Evolutionary conservation across 768 basidiomycete genomes (phyloP), one percentile per base, ranked within the genome.

Genomic region (Phallus indusiatus): DNA sequence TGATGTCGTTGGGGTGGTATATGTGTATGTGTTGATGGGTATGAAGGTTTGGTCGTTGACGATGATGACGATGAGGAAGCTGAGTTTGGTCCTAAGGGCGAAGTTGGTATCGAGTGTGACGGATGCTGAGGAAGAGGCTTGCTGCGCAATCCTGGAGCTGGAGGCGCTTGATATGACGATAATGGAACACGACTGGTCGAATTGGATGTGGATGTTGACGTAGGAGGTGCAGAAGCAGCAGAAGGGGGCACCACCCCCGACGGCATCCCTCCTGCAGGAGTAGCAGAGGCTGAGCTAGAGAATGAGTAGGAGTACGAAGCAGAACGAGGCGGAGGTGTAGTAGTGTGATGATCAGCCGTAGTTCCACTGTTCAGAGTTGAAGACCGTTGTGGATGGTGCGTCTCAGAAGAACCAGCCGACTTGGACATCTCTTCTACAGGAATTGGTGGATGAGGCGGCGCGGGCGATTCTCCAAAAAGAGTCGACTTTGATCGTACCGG

Each of bases 391-490:
- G 55, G 6, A 21, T 46, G 55, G 17, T 16, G 54, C 20, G 47
- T 28, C 28, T 56, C 34, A 24, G 34, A 24, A 20, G 36, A n/a
- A 47, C 14, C 24, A 28, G 35, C 54, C 21, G 17, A 22, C 14
- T 21, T 21, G 49, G 35, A 5, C 33, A 20, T 28, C 7, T 28
- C 28, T 17, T 59, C 57, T 18, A 52, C 57, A 33, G 47, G 47
- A 18, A 46, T 18, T 35, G 20, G 24, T 5, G 55, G 11, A 14
- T 36, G 47, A 28, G 47, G 24, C 14, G 55, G 55, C 3, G 16
- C 42, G 46, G 55, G 55, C 16, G 55, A 56, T 12, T 20, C 46
- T 11, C 55, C 55, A 22, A 56, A 56, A 20, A 56, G 35, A 46
- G 49, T 35, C 20, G 55, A 59, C 8, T 35, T 34, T 35, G 24